Evolutionary conservation across 257 asterid genomes (phyloP), one percentile per base, ranked within the genome.

Genomic region (Nicotiana undulata): DNA sequence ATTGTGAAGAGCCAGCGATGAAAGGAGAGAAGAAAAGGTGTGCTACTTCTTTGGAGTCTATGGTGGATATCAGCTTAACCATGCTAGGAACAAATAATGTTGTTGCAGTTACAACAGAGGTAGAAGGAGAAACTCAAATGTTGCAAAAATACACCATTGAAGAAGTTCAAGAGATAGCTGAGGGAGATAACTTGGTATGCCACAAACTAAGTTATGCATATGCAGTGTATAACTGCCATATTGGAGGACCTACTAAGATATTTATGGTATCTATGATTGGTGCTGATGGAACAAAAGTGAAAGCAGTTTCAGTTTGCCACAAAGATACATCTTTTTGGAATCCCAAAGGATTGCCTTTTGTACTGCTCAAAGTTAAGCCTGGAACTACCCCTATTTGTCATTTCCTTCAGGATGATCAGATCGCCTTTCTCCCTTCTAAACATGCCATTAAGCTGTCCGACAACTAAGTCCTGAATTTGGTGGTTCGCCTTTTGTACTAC

Each of bases 191-290:
- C 26, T 37, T 81, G 20, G 75, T 34, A 12, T 81, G 83, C 7
- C 83, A 70, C 51, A 81, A 56, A 22, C 70, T 56, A 24, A 67
- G n/a, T 16, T 81, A 81, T 46, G 51, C 20, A 26, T 81, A 70
- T 72, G 79, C 80, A 70, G 75, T 81, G 3, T 63, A 68, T 74
- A 55, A 70, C 28, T 68, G 83, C 7, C 83, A 81, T 52, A 52
- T 40, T 16, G 76, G 80, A 15, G n/a, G 29, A 13, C 31, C 9
- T 11, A 81, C 75, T 1, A 74, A 58, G 53, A 37, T 55, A 4
- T 81, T 34, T 51, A 37, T 56, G 80, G 59, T 81, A 53, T 58
- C 79, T 3, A 53, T 81, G 74, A 24, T 22, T 13, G 74, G 80
- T 37, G 75, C 5, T 20, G 58, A 70, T 81, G 83, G 74, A 0